A percentile compares a stretch with the other conserved stretches of the same genome.
phyloP scores from a whole-genome alignment of 2,329 filamentous ascomycete species.

The Penicillium capsulatum region DNA sequence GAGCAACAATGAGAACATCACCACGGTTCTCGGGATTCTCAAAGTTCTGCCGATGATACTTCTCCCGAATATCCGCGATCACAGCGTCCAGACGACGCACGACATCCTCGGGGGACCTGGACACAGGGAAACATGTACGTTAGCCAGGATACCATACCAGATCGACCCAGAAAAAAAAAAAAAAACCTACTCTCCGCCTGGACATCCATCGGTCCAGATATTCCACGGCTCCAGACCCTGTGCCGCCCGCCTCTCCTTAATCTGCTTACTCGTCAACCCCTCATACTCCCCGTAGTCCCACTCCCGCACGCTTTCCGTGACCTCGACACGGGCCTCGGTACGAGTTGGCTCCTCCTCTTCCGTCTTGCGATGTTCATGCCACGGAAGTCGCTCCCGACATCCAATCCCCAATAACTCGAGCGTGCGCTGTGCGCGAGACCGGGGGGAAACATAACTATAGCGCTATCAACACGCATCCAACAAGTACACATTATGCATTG shows the following conservation, averaged over 20 bases:
- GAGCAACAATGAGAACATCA: conserved; percentile 77
- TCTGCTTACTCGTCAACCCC: conserved; percentile 69
- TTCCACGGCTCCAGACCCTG: conserved; percentile 65
- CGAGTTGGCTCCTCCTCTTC: conserved; percentile 39
- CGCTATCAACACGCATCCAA: no score
- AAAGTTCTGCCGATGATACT: conserved; percentile 61
- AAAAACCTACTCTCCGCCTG: conserved; percentile 77
- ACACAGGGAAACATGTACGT: not conserved
- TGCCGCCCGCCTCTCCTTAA: conserved; percentile 55
- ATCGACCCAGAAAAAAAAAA: no score
- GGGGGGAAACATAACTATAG: conserved; percentile 78
- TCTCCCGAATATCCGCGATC: conserved; percentile 68
- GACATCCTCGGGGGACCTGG: conserved; percentile 68
- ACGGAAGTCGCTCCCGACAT: conserved; percentile 65
- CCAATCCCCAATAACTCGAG: conserved; percentile 80
- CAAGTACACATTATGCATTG: no score
- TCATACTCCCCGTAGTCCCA: conserved; percentile 90
- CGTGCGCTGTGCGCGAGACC: conserved; percentile 79
- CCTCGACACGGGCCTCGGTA: conserved; percentile 59
- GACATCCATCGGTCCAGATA: conserved; percentile 86
- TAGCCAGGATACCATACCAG: no score
- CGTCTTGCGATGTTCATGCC: conserved; percentile 46
- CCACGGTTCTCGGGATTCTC: conserved; percentile 49
- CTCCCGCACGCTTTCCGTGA: conserved; percentile 70
- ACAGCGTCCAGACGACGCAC: conserved; percentile 68